Evolutionary conservation across 73 alveolate species (phyloP), one percentile per base, ranked within the genome.

Genomic region (Paraurostyla sp.): DNA sequence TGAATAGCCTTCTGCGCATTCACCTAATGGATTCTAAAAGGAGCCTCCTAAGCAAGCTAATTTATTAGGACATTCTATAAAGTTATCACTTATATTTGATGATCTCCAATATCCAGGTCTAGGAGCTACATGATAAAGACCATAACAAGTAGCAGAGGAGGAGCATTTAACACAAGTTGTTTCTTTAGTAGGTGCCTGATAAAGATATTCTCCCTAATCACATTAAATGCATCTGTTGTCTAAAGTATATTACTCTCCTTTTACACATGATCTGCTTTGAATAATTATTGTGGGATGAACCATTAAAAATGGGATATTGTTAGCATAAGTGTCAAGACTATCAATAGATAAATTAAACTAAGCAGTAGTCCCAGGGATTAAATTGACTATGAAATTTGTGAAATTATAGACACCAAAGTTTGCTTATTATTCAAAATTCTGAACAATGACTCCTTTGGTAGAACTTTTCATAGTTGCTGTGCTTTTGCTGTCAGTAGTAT

Each of bases 41-140:
- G 43, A 11, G 27, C 85, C 96, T 42, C 81, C 73, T 60, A 91
- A 50, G 63, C 96, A 91, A 43, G 94, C 94, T 9, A 0, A 27
- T 7, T 92, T 29, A 52, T 88, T 69, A 35, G 92, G 93, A 40
- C 96, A 91, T 43, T 50, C 52, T 0, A 80, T 63, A 38, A 88
- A 76, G 51, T 49, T 42, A 23, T 84, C 88, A 71, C 90, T 82
- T 20, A 22, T 32, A 11, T 65, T 69, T 27, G 76, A 60, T 0
- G 90, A 50, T 69, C 92, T 82, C 92, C 95, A 90, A 29, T 81
- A 68, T 2, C 92, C 92, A 13, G 68, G 57, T n/a, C 22, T 63
- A 33, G 95, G 95, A 0, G 78, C 40, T 0, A 78, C 78, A 2
- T 3, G 9, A 29, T 6, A 16, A 1, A 20, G 23, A 4, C 78